phyloP scores from a whole-genome alignment of 2,329 filamentous ascomycete species.

The Neonectria ditissima region DNA sequence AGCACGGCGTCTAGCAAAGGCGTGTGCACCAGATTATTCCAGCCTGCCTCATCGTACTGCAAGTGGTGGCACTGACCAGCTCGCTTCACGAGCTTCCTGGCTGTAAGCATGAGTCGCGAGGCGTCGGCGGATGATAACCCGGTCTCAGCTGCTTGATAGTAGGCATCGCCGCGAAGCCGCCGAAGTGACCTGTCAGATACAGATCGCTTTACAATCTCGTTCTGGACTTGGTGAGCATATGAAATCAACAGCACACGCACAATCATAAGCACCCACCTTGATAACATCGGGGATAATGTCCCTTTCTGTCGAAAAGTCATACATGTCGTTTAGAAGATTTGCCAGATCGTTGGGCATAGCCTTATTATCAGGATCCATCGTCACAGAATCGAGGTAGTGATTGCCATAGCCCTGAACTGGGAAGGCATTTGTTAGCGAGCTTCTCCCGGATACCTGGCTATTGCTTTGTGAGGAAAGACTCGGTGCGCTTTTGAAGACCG shows the following conservation, averaged over 20 bases:
- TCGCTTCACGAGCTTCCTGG: conserved; percentile 1
- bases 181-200: conserved; percentile 7
- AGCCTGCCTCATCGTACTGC: conserved; percentile 22
- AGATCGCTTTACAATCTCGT: conserved; percentile 11
- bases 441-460: conserved; percentile 8
- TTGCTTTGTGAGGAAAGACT: conserved; percentile 13
- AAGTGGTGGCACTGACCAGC: conserved; percentile 9
- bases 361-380: conserved; percentile 11
- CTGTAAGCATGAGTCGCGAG: conserved; percentile 7
- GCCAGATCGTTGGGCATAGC: conserved; percentile 2
- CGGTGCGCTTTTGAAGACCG: conserved; percentile 11
- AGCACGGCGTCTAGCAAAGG: conserved; percentile 12
- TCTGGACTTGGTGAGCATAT: conserved; percentile 1
- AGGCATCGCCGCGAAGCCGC: conserved; percentile 14
- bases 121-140: background rate
- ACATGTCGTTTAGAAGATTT: conserved; percentile 16
- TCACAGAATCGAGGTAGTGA: conserved; percentile 8
- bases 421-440: conserved; percentile 7
- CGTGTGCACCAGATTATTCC: conserved; percentile 26
- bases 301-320: conserved; percentile 4
- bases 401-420: conserved; percentile 3
- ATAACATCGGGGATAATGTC: conserved; percentile 11
- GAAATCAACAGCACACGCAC: background rate
- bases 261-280: background rate
- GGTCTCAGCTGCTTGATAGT: background rate